Conservation (phyloP, 352 stramenopile species). For the Phytophthora tentaculata region DNA sequence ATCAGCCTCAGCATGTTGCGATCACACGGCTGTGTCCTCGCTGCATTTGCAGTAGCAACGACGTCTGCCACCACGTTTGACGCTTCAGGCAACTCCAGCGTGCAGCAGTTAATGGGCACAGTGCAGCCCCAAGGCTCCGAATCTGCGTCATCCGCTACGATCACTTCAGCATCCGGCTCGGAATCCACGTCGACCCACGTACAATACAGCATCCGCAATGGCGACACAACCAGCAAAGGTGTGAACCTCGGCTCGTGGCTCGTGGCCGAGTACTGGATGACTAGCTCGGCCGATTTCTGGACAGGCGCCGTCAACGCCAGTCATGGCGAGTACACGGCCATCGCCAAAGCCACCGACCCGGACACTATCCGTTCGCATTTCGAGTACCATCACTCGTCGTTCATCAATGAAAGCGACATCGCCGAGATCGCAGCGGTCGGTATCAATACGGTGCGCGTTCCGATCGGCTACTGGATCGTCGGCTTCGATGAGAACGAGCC, state of each 20-base stretch:
- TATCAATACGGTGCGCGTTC: constrained; percentile 85
- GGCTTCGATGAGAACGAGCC: constrained; percentile 70
- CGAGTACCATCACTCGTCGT: constrained; percentile 61
- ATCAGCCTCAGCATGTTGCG: constrained; percentile 19
- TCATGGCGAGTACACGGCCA: constrained; percentile 69
- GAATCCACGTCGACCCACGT: constrained; percentile 46
- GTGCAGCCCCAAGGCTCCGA: constrained; percentile 18
- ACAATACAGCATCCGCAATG: constrained; percentile 63
- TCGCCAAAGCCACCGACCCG: constrained; percentile 44
- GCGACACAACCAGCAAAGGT: constrained; percentile 50
- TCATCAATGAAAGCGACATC: constrained; percentile 79
- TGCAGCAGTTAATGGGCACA: constrained; percentile 17
- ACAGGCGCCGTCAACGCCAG: constrained; percentile 39
- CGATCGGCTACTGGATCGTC: constrained; percentile 83
- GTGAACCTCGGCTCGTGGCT: constrained; percentile 85
- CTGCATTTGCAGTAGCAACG: background rate
- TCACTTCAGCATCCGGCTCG: constrained; percentile 14
- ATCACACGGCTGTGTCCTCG: constrained; percentile 13
- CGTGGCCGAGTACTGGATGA: constrained; percentile 86
- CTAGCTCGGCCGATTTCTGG: constrained; percentile 59
- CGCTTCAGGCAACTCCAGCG: constrained; percentile 14
- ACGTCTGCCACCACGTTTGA: constrained; percentile 24
- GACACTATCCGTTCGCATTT: constrained; percentile 51
- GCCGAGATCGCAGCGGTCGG: constrained; percentile 57
- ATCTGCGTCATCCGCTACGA: constrained; percentile 4